Evolutionary conservation across 495 filamentous ascomycete genomes (phyloP).

Genomic region (Neurospora sp.): DNA sequence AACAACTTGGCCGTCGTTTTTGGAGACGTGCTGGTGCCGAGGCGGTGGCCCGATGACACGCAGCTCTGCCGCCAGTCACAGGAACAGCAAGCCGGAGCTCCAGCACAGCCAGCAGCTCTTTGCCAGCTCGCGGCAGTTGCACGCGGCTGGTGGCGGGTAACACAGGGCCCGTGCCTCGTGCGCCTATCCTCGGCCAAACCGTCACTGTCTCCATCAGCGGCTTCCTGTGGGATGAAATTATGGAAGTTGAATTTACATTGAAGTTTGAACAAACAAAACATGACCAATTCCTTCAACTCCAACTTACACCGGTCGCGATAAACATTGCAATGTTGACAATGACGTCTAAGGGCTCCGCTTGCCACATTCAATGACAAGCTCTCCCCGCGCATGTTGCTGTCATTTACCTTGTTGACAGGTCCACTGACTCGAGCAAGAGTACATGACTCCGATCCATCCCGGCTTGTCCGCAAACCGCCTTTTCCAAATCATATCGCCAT

Average conservation of each 20-base stretch:
- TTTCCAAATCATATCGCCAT: neutral
- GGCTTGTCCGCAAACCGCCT: neutral
- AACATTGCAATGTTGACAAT: neutral
- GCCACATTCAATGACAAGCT: neutral
- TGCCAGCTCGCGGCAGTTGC: neutral
- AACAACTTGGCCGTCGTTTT: neutral
- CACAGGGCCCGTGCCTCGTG: neutral
- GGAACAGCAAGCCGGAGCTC: too few species aligned
- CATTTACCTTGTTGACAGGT: neutral
- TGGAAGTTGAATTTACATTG: neutral
- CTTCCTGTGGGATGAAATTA: neutral
- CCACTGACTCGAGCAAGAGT: neutral
- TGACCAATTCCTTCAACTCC: neutral
- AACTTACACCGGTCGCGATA: neutral
- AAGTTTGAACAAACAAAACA: neutral
- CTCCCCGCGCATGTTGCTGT: neutral
- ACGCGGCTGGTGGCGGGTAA: neutral
- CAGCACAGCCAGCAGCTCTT: neutral
- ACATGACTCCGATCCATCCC: neutral
- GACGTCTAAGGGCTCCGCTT: neutral
- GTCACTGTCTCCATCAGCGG: neutral
- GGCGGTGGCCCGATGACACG: neutral
- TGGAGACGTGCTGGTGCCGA: neutral
- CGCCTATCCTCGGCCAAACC: neutral
- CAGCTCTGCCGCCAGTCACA: neutral